These are phyloP conservation scores for Nemania diffusa DNA, from an alignment of 2,329 filamentous ascomycete genomes.

Conservation along the genomic window DNA sequence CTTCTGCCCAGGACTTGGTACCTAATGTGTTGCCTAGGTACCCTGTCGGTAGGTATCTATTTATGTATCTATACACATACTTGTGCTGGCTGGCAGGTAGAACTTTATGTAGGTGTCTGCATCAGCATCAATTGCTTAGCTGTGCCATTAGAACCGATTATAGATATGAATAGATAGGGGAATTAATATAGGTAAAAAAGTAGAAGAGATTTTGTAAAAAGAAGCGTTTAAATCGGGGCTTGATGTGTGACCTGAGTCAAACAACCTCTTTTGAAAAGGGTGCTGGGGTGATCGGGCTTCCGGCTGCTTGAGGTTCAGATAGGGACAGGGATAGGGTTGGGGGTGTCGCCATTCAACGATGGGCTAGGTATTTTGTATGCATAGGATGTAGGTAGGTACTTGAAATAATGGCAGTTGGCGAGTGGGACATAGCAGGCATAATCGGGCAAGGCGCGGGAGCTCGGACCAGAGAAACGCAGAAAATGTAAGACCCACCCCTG, in stretches of 20 bases:
- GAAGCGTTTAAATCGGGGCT: slow-evolving; percentile 17
- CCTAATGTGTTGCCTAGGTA: no score
- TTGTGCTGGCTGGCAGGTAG: background rate
- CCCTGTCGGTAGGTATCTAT: no score
- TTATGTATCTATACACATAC: background rate
- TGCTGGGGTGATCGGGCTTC: slow-evolving; percentile 29
- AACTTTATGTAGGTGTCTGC: background rate
- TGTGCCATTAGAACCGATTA: background rate
- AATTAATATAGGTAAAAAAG: background rate
- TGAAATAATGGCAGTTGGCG: slow-evolving; percentile 22
- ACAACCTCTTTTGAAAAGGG: slow-evolving; percentile 18
- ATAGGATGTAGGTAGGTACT: background rate
- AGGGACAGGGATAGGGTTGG: slow-evolving; percentile 21
- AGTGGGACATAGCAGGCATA: slow-evolving; percentile 27
- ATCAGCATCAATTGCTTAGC: background rate
- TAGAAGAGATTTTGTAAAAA: background rate
- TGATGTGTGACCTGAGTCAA: slow-evolving; percentile 34
- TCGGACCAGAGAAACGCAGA: slow-evolving; percentile 36
- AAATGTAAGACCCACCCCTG: slow-evolving; percentile 38
- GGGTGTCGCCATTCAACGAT: slow-evolving; percentile 29
- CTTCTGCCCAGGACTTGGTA: background rate
- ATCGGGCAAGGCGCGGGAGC: slow-evolving; percentile 35
- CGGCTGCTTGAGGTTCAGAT: slow-evolving; percentile 23
- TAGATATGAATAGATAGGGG: background rate
- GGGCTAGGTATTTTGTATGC: background rate